phyloP scores from a whole-genome alignment of 108 stramenopile species.

The Asterionellopsis glacialis region DNA sequence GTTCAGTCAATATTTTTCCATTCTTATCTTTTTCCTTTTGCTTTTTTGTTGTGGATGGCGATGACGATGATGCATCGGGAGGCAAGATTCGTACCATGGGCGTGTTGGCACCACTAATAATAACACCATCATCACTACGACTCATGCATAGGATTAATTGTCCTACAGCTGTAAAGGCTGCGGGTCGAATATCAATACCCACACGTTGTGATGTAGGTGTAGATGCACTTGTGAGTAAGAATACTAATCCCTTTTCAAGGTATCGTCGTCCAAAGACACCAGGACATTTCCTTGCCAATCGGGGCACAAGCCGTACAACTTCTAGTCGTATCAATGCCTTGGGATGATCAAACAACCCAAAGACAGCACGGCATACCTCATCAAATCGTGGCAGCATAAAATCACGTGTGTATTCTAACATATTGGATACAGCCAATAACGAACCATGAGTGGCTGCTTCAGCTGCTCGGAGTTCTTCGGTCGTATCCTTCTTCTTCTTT shows the following conservation, averaged over 20 bases:
- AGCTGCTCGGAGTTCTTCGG: slow-evolving; percentile 23
- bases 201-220: slow-evolving; percentile 31
- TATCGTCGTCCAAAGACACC: slow-evolving; percentile 84
- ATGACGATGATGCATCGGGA: no score
- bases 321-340: slow-evolving; percentile 76
- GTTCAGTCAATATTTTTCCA: no score
- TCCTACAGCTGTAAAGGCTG: slow-evolving; percentile 85
- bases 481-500: slow-evolving; percentile 16
- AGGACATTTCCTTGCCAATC: slow-evolving; percentile 78
- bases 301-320: slow-evolving; percentile 85
- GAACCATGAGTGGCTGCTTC: slow-evolving; percentile 83
- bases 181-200: slow-evolving; percentile 66
- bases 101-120: slow-evolving; percentile 41
- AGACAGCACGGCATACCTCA: slow-evolving; percentile 80
- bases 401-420: slow-evolving; percentile 81
- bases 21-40: no score
- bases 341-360: slow-evolving; percentile 65
- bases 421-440: slow-evolving; percentile 76
- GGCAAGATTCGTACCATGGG: slow-evolving; percentile 61
- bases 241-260: slow-evolving; percentile 61
- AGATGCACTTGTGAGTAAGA: slow-evolving; percentile 65
- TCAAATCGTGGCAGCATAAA: slow-evolving; percentile 94
- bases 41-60: no score
- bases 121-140: slow-evolving; percentile 58
- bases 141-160: slow-evolving; percentile 81